Evolutionary conservation across 2,329 filamentous ascomycete species (phyloP).

Genomic region (Exophiala oligosperma): DNA sequence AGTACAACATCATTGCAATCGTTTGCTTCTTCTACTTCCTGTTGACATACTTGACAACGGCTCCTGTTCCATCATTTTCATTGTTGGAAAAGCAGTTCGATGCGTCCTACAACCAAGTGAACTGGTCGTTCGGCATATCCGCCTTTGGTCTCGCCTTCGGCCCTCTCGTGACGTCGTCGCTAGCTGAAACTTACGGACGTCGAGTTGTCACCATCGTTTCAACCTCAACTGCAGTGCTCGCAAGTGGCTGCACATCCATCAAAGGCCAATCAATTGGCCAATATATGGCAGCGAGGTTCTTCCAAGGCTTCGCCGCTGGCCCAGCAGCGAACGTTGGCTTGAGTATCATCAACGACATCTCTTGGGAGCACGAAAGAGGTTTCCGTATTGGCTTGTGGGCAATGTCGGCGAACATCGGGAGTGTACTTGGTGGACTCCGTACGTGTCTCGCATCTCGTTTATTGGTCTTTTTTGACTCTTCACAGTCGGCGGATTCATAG

Average conservation of each 20-base stretch:
- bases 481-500: conserved; percentile 9
- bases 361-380: conserved; percentile 15
- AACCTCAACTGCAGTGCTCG: conserved; percentile 5
- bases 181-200: conserved; percentile 38
- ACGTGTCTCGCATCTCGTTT: not conserved
- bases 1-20: conserved; percentile 11
- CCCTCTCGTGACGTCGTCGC: conserved; percentile 35
- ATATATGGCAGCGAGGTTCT: conserved; percentile 18
- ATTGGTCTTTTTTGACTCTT: not conserved
- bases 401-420: conserved; percentile 9
- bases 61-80: conserved; percentile 10
- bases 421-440: conserved; percentile 4
- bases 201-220: conserved; percentile 26
- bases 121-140: conserved; percentile 12
- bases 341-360: conserved; percentile 16
- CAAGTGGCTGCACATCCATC: conserved; percentile 10
- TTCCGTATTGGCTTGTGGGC: conserved; percentile 10
- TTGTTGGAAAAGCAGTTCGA: conserved; percentile 11
- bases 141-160: conserved; percentile 36
- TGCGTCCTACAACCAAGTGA: conserved; percentile 11
- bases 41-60: conserved; percentile 13
- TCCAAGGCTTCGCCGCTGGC: conserved; percentile 13
- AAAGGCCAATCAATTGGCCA: not conserved
- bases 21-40: conserved; percentile 14
- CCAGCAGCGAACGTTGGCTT: conserved; percentile 13